Base-by-base conservation (phyloP, 1,139 yeast species). In the Pichia sp. region DNA sequence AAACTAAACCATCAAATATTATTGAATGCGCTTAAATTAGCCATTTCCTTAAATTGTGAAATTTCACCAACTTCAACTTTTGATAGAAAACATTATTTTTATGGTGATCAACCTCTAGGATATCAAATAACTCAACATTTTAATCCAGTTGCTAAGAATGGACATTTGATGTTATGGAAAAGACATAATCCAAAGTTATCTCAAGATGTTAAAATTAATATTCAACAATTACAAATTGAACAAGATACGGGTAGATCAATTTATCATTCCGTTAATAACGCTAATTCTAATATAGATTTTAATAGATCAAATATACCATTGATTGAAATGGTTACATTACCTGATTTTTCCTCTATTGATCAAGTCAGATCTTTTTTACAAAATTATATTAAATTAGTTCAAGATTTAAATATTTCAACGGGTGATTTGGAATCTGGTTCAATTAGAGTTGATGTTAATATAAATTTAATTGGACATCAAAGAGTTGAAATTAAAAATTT, bases 371-470 rank as follows among this genome's bases (percentile, higher is more conserved):
- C 86, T 0, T 93, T 93, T 67, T 79, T 95, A 41, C 85, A 83
- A 60, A 90, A 89, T 62, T 85, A 86, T 60, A 96, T 89, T 63
- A 73, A 80, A 39, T 69, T 90, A 47, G 79, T 93, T 42, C 74
- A 84, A 48, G 81, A 81, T 58, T 67, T 90, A 48, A 80, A 79
- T 5, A 80, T 93, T 3, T 89, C 96, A 60, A 77, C 95, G 0
- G 98, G 97, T 27, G 96, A 90, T 60, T 73, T 93, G 62, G 99
- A 93, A 64, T 82, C 91, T 0, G 99, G 99, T 10, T 95, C 97
- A 0, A 85, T 95, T 76, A 76, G 99, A 62, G 95, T 91, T 5
- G 99, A 93, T 65, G 98, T 90, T 10, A 93, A 93, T 62, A 77
- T 93, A 19, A 87, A 95, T 45, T 83, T 93, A 3, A 80, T 80